Conservation (phyloP, 140 eudicot species). For the Ambrosia hybrid region DNA sequence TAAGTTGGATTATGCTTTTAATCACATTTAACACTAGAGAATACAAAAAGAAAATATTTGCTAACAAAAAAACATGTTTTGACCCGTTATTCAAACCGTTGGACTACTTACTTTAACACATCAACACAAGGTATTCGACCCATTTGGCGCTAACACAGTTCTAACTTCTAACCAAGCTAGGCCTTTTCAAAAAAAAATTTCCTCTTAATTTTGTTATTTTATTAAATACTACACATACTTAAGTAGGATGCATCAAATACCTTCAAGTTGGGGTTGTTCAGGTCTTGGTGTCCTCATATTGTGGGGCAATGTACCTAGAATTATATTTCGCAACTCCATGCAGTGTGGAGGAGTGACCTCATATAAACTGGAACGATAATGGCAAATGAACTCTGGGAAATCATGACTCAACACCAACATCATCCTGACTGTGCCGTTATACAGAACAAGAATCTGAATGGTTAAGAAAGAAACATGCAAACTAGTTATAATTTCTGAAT, state of each 20-base stretch:
- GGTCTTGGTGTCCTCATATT: slow-evolving; percentile 45
- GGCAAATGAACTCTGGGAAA: slow-evolving; percentile 75
- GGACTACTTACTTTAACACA: no score
- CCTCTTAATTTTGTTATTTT: no score
- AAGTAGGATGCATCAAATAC: slow-evolving; percentile 24
- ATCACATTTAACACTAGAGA: no score
- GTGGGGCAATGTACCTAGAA: slow-evolving; percentile 69
- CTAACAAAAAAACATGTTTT: no score
- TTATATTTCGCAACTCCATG: slow-evolving; percentile 67
- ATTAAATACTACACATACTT: no score
- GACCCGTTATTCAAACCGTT: no score
- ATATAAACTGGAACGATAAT: slow-evolving; percentile 68
- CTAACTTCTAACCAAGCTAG: no score
- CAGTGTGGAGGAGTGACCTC: slow-evolving; percentile 71
- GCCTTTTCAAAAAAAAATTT: no score
- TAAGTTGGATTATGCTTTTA: no score
- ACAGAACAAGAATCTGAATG: slow-evolving; percentile 54
- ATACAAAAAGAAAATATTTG: no score
- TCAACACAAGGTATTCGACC: no score
- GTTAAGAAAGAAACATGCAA: slow-evolving; percentile 8
- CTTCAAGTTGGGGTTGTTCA: slow-evolving; percentile 48
- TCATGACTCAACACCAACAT: slow-evolving; percentile 69
- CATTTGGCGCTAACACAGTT: no score
- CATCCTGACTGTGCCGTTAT: slow-evolving; percentile 61
- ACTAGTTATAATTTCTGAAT: slow-evolving; percentile 5